Evolutionary conservation across 257 asterid species (phyloP), one percentile per base, ranked within the genome.

Genomic region (Jaltomata sinuosa): DNA sequence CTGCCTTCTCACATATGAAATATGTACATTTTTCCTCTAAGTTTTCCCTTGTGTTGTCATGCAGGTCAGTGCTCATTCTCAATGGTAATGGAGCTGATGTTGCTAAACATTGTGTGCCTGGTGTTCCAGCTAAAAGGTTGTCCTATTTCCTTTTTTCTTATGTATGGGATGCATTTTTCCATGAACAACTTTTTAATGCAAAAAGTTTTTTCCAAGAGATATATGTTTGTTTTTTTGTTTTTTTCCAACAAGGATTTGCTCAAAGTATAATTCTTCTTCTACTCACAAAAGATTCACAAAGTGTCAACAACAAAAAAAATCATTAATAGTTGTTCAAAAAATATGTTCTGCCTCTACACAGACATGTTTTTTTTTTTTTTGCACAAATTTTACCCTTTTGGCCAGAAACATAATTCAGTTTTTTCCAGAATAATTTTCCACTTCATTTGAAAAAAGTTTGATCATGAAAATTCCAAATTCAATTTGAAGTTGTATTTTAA

Each of bases 11-110:
- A 11, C 34, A 34, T 68, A 34, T 11, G 8, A 42, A 22, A 45
- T 74, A 25, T 27, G n/a, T 74, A 12, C 5, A 15, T 47, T 47
- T 15, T 16, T 42, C 81, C 32, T 42, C 15, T 12, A 22, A 64
- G 16, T 64, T 64, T 64, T 64, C 36, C 69, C 68, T 22, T 61
- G 31, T 61, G 36, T 8, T 64, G 11, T 32, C 29, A 80, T 80
- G 79, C 92, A 95, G 98, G 62, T 95, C 98, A 6, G 98, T 95
- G 84, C 93, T 95, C 83, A 92, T 95, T 68, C 57, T 94, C 64
- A 92, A 86, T 34, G 98, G 98, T 50, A 93, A 93, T 29, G 97
- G 98, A 78, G 98, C 98, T 85, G 98, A 95, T 78, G 94, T 94
- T 82, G 97, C 98, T 78, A 93, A 93, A 84, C 98, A 95, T 79